A percentile compares a stretch with the other conserved stretches of the same genome.
Evolutionary conservation across 345 rosid species (phyloP).

Genomic region (Ailanthus altissimus): DNA sequence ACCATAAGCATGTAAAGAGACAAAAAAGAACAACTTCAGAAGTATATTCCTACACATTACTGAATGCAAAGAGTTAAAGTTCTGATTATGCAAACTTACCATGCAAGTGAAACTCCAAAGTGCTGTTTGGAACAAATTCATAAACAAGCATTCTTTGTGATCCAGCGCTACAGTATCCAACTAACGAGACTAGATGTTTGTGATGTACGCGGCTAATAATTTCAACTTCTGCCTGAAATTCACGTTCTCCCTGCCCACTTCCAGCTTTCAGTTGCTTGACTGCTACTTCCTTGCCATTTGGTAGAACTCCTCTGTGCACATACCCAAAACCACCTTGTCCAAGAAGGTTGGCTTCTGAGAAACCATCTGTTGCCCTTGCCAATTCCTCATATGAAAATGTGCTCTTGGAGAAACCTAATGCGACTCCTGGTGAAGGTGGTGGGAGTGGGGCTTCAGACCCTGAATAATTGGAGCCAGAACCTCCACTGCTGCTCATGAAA

Average conservation of each 20-base stretch:
- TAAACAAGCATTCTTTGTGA: slow-evolving; percentile 63
- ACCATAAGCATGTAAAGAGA: not conserved
- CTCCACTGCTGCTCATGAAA: slow-evolving; percentile 61
- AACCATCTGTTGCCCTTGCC: slow-evolving; percentile 58
- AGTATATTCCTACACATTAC: not conserved
- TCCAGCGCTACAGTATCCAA: slow-evolving; percentile 65
- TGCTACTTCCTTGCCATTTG: slow-evolving; percentile 64
- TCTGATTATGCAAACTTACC: slow-evolving; percentile 35
- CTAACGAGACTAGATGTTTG: slow-evolving; percentile 64
- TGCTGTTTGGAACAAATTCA: slow-evolving; percentile 68
- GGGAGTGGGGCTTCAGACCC: slow-evolving; percentile 56
- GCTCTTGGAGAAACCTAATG: slow-evolving; percentile 67
- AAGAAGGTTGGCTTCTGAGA: slow-evolving; percentile 62
- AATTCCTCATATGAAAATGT: slow-evolving; percentile 61
- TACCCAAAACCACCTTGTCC: slow-evolving; percentile 76
- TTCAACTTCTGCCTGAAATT: slow-evolving; percentile 73
- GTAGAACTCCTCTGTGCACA: slow-evolving; percentile 70
- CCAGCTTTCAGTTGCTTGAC: slow-evolving; percentile 66
- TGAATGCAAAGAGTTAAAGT: not conserved
- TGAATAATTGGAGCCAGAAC: slow-evolving; percentile 61
- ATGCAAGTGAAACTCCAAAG: slow-evolving; percentile 64
- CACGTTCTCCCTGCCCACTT: slow-evolving; percentile 66
- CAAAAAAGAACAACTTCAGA: not conserved
- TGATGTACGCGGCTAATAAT: slow-evolving; percentile 74
- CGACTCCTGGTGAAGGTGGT: slow-evolving; percentile 60